Conservation (phyloP, 176 grass and related monocot species). For the Bothriochloa decipiens region DNA sequence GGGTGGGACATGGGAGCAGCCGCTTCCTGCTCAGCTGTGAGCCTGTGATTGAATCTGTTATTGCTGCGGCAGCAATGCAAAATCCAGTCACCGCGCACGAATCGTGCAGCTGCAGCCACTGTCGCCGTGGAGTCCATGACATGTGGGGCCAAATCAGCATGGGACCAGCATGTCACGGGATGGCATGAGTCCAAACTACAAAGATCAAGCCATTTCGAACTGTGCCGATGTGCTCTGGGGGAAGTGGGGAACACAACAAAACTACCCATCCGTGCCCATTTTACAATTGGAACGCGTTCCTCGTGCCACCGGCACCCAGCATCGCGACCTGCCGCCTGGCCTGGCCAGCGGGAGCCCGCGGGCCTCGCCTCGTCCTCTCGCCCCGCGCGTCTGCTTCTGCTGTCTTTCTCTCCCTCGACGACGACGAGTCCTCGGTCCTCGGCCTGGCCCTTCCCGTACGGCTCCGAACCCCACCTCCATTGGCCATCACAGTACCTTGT, state of each 20-base stretch:
- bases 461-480: not conserved
- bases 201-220: not conserved
- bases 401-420: not conserved
- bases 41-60: no score
- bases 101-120: not conserved
- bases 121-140: not conserved
- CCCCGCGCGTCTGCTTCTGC: not conserved
- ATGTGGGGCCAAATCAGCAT: not conserved
- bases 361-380: not conserved
- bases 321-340: not conserved
- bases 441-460: not conserved
- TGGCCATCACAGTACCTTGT: no score
- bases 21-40: not conserved
- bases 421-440: not conserved
- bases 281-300: constrained; percentile 33
- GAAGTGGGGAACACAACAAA: not conserved
- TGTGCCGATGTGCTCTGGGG: not conserved
- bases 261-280: not conserved
- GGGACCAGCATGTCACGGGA: constrained; percentile 28
- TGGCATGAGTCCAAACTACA: not conserved
- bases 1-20: not conserved
- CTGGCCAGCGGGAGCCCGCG: not conserved
- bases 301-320: not conserved
- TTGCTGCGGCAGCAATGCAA: not conserved
- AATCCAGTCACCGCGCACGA: no score